Evolutionary conservation across 2,329 filamentous ascomycete species (phyloP).

Genomic region (Fusarium cicatricum): DNA sequence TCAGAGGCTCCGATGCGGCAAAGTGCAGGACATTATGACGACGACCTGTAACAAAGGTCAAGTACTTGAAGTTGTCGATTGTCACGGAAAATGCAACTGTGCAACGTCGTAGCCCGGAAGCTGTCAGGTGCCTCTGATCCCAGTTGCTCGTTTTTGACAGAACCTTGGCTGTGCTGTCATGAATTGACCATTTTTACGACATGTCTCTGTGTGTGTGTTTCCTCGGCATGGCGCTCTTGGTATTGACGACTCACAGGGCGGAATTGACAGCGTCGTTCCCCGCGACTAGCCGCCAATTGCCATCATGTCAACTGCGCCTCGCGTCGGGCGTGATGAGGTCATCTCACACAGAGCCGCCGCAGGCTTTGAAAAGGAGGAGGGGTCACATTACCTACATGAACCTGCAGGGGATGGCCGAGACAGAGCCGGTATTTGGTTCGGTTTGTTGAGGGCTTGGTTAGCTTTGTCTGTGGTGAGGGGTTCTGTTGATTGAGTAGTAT

Average conservation of each 20-base stretch:
- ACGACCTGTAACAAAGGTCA: no score
- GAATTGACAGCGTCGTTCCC: slow-evolving; percentile 31
- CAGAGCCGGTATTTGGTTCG: not conserved
- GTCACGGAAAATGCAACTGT: no score
- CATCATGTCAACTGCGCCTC: slow-evolving; percentile 6
- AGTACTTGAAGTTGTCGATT: no score
- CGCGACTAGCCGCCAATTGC: slow-evolving; percentile 41
- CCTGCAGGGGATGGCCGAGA: slow-evolving; percentile 11
- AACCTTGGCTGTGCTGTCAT: not conserved
- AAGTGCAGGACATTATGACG: no score
- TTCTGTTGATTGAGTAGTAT: not conserved
- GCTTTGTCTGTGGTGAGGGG: not conserved
- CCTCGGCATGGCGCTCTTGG: slow-evolving; percentile 12
- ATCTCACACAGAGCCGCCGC: not conserved
- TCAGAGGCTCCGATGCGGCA: not conserved
- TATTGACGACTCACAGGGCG: slow-evolving; percentile 11
- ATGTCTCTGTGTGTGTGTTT: not conserved
- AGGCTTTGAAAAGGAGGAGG: slow-evolving; percentile 2
- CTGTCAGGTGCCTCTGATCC: not conserved
- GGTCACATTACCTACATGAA: slow-evolving; percentile 25
- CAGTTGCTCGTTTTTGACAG: slow-evolving; percentile 19
- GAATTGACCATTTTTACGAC: not conserved
- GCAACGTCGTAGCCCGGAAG: not conserved
- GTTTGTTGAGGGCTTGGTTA: slow-evolving; percentile 2
- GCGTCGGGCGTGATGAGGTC: slow-evolving; percentile 15